Evolutionary conservation across 75 land plant species (phyloP).

Genomic region (Picea glauca): DNA sequence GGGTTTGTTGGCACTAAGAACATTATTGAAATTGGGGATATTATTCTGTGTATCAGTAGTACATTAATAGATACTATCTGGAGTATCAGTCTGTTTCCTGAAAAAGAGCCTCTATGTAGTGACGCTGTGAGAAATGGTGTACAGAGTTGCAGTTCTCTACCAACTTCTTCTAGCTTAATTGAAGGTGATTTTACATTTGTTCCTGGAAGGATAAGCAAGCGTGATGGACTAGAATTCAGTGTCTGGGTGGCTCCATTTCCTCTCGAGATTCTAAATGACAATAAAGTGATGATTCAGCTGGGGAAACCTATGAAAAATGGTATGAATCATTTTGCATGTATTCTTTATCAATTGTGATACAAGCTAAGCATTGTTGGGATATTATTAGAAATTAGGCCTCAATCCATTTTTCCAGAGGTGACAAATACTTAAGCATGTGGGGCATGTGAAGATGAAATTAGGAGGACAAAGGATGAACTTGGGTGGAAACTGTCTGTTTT

Average conservation of each 20-base stretch:
- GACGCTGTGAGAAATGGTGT: conserved; percentile 83
- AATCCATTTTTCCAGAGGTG: conserved; percentile 57
- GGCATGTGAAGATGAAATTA: conserved; percentile 58
- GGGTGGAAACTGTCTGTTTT: conserved; percentile 61
- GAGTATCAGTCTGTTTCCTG: conserved; percentile 69
- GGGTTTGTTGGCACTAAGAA: too few relatives aligned
- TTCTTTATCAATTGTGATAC: conserved; percentile 54
- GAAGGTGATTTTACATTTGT: conserved; percentile 88
- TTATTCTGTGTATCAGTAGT: too few relatives aligned
- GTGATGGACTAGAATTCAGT: conserved; percentile 57
- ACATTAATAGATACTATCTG: not conserved
- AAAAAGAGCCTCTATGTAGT: conserved; percentile 62
- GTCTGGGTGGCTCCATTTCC: conserved; percentile 65
- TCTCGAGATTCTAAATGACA: conserved; percentile 39
- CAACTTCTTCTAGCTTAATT: conserved; percentile 54
- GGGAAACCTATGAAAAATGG: conserved; percentile 60
- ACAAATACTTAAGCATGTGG: conserved; percentile 51
- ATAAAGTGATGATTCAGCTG: too few relatives aligned
- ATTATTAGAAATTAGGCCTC: conserved; percentile 48
- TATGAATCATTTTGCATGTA: conserved; percentile 51
- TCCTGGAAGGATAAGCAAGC: conserved; percentile 88
- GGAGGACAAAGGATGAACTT: conserved; percentile 37
- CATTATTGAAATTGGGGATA: too few relatives aligned
- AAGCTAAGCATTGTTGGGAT: conserved; percentile 63
- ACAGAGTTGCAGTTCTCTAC: conserved; percentile 65